Conservation (phyloP, 495 filamentous ascomycete species). For the Penicillium robsamsonii region DNA sequence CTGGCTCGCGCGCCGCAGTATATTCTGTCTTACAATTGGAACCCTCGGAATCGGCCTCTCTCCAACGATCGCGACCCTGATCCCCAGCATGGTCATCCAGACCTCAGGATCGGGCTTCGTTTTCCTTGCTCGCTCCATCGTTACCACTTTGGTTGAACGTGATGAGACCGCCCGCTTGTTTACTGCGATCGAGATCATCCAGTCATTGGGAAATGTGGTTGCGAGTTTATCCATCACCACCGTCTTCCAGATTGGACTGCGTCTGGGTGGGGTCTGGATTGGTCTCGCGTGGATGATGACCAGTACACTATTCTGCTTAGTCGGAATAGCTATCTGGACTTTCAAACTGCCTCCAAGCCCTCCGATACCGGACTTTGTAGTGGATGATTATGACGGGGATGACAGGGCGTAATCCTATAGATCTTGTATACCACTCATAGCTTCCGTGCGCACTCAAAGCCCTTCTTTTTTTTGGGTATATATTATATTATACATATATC, state of each 20-base stretch:
- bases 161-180: conserved; percentile 57
- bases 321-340: conserved; percentile 38
- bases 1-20: conserved; percentile 47
- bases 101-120: conserved; percentile 49
- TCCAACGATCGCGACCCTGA: conserved; percentile 34
- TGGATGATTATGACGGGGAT: conserved; percentile 26
- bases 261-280: conserved; percentile 49
- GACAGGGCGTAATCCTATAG: conserved; percentile 11
- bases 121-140: conserved; percentile 47
- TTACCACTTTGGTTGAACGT: conserved; percentile 51
- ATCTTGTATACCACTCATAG: conserved; percentile 22
- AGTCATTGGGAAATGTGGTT: conserved; percentile 53
- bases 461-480: background rate
- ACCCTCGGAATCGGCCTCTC: conserved; percentile 51
- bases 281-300: conserved; percentile 56
- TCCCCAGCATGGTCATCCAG: conserved; percentile 47
- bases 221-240: conserved; percentile 53
- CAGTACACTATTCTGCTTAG: conserved; percentile 39
- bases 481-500: background rate
- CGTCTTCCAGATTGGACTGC: conserved; percentile 52
- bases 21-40: conserved; percentile 42
- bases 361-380: conserved; percentile 22
- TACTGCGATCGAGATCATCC: conserved; percentile 55
- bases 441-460: conserved; percentile 1
- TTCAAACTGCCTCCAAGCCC: conserved; percentile 34